Base-by-base conservation (phyloP, 441 rosid species). In the Daphne laureola region DNA sequence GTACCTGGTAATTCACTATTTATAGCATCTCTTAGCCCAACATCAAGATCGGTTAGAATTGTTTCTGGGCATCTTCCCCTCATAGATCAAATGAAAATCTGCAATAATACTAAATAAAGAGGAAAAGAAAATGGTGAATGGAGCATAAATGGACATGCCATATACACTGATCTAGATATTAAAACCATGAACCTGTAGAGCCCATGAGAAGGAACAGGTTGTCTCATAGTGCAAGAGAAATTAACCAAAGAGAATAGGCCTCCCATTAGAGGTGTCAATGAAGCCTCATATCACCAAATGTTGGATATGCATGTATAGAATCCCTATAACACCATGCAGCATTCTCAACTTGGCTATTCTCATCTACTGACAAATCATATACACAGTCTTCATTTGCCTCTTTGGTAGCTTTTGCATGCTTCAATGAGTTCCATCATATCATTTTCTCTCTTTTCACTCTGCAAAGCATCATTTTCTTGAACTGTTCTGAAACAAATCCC, bases 391-490 rank as follows among this genome's bases (percentile, higher is more conserved):
- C 67, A 64, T 77, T 75, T 15, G 65, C 58, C 67, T 64, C 77
- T 35, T 63, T 64, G 3, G 50, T 43, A 21, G 67, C 74, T 62
- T n/a, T 69, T 73, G 66, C 74, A 77, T 49, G 65, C 68, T 27
- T 73, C 79, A 38, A 77, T 63, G 64, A 77, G 71, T 67, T 77
- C 82, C 58, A 64, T 48, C 7, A 56, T 59, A 61, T 77, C 82
- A 17, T 59, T 61, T 46, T 73, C 78, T 62, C 74, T 68, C 51
- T 71, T 77, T 55, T 67, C 77, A 58, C 43, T 55, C 11, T 73
- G 79, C 51, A 66, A 27, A 58, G 77, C 73, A 58, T 77, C 77
- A 51, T 68, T 73, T 57, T 73, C 82, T 71, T 73, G 79, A 59
- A 73, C 67, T 36, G 53, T 64, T 77, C 49, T 69, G 74, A 59